Evolutionary conservation across 2,329 filamentous ascomycete genomes (phyloP).

Genomic region (Thielaviopsis musarum): DNA sequence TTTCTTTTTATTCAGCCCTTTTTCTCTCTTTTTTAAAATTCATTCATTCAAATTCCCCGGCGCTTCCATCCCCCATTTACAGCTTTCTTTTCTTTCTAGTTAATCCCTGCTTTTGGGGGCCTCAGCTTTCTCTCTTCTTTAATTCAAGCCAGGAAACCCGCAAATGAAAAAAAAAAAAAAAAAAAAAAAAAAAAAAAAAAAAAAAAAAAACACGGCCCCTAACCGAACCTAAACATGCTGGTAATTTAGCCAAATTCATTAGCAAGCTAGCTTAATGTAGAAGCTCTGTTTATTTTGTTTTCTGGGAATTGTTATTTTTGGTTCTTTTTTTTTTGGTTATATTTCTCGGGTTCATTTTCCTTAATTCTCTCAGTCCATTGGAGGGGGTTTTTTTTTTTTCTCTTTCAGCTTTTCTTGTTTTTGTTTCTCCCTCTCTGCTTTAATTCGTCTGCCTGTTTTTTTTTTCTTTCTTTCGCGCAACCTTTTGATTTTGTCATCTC

Average conservation of each 20-base stretch:
- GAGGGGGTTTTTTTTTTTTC: neutral
- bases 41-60: neutral
- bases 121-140: no score
- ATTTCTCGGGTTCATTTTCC: neutral
- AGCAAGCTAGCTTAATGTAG: neutral
- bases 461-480: neutral
- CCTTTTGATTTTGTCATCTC: no score
- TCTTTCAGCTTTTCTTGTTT: neutral
- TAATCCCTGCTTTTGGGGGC: no score
- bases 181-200: no score
- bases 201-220: neutral
- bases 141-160: no score
- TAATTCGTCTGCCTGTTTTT: neutral
- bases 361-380: no score
- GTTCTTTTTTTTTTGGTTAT: neutral
- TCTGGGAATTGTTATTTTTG: neutral
- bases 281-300: neutral
- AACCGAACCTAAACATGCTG: neutral
- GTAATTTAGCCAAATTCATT: constrained; percentile 4
- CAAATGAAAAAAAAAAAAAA: no score
- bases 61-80: neutral
- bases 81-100: no score
- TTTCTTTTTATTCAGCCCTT: neutral
- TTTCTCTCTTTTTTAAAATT: constrained; percentile 13
- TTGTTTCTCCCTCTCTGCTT: neutral